Base-by-base conservation (phyloP, 2,329 filamentous ascomycete genomes). In the Camillea tinctor region DNA sequence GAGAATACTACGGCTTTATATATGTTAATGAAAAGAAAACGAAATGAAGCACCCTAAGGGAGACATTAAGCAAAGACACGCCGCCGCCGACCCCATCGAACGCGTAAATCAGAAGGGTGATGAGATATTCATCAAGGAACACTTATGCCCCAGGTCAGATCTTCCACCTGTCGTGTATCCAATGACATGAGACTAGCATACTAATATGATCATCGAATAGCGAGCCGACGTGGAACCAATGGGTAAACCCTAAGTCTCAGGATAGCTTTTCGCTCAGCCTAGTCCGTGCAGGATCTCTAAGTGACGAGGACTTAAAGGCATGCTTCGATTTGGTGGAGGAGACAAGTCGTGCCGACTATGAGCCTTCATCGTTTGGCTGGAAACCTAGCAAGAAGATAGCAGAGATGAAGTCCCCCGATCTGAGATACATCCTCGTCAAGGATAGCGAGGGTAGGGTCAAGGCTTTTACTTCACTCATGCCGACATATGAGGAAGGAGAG, bases 391-490 rank as follows among this genome's bases (percentile, higher is more conserved):
- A 77, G 50, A 93, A 93, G 77, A 76, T 77, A 55, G 75, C 75
- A 13, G 90, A 93, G 77, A 92, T 93, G 90, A 76, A 76, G 60
- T 84, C 88, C 4, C 73, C 79, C 0, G 86, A 88, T 59, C 82
- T 93, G 72, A 82, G 88, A 50, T 93, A 92, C 71, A 77, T 93
- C 7, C 74, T 92, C 3, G 81, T 90, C 54, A 80, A 79, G 62
- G 72, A 74, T 9, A 58, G 56, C 0, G 59, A 64, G 8, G 66
- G 66, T 3, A 55, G 51, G 40, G 65, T 88, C 8, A 71, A 74
- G 19, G 86, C 80, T 4, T 89, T 91, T 68, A 79, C 83, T 1
- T 90, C 87, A n/a, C 78, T 91, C 68, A 88, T 90, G 87, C 82
- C 89, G n/a, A 89, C 87, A 1, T 84, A 84, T 67, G 89, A 92